A percentile compares a stretch with the other conserved stretches of the same genome.
Conservation (phyloP, 306 rosid species). For the Dalbergia cultrata region DNA sequence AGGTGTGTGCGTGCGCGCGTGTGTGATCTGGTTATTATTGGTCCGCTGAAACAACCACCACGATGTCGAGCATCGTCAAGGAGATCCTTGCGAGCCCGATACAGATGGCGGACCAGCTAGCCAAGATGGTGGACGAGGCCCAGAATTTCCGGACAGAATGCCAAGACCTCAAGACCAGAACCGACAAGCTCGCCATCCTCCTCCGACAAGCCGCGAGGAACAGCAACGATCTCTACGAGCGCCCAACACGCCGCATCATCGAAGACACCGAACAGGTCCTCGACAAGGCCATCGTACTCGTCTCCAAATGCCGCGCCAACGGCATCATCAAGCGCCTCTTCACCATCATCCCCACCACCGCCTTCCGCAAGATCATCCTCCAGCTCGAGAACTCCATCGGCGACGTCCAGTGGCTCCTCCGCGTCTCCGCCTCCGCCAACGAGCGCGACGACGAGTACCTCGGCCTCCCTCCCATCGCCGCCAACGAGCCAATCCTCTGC, state of each 20-base stretch:
- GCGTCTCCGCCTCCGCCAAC: slow-evolving; percentile 71
- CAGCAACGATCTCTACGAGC: slow-evolving; percentile 79
- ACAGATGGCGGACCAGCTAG: slow-evolving; percentile 79
- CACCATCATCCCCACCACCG: slow-evolving; percentile 75
- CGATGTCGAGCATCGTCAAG: slow-evolving; percentile 78
- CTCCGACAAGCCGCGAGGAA: slow-evolving; percentile 82
- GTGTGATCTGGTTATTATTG: not conserved
- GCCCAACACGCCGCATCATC: slow-evolving; percentile 80
- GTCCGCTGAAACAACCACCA: not conserved
- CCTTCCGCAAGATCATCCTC: slow-evolving; percentile 62
- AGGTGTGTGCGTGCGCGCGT: not conserved
- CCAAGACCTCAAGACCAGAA: slow-evolving; percentile 68
- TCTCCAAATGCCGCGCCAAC: slow-evolving; percentile 69
- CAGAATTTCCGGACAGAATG: slow-evolving; percentile 73
- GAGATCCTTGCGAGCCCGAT: slow-evolving; percentile 89
- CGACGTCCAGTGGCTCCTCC: slow-evolving; percentile 83
- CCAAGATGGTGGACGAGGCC: slow-evolving; percentile 65
- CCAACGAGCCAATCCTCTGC: slow-evolving; percentile 78
- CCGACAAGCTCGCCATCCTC: slow-evolving; percentile 78
- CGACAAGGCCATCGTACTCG: slow-evolving; percentile 69
- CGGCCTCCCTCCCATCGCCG: slow-evolving; percentile 82
- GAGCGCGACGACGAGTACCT: slow-evolving; percentile 76
- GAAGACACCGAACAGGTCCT: slow-evolving; percentile 81
- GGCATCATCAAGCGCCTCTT: slow-evolving; percentile 67
- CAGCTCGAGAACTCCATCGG: slow-evolving; percentile 80